These are phyloP conservation scores for Dioscorea dumetorum DNA, from an alignment of 106 monocot genomes.

Conservation along the genomic window DNA sequence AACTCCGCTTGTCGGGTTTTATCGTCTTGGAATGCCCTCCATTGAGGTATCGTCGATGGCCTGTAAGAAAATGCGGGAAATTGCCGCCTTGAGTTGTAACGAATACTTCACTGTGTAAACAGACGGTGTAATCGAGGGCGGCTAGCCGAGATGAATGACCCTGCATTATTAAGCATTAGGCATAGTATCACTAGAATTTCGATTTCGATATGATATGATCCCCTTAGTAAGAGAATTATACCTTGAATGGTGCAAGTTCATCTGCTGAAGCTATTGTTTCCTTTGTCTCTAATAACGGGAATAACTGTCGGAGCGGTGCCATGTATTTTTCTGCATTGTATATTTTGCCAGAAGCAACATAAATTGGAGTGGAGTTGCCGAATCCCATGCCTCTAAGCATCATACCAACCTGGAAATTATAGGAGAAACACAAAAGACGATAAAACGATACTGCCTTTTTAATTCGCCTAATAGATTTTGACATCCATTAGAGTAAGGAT, in stretches of 20 bases:
- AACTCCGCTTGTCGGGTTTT: slow-evolving; percentile 80
- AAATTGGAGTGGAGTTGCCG: slow-evolving; percentile 71
- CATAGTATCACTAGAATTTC: background rate
- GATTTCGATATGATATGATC: background rate
- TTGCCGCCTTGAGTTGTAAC: slow-evolving; percentile 96
- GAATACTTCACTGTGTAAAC: slow-evolving; percentile 84
- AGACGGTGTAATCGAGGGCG: slow-evolving; percentile 94
- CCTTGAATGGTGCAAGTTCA: slow-evolving; percentile 92
- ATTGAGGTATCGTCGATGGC: slow-evolving; percentile 75
- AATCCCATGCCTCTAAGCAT: slow-evolving; percentile 99
- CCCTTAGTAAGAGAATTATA: slow-evolving; percentile 9
- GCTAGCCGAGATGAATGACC: slow-evolving; percentile 86
- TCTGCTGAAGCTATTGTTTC: slow-evolving; percentile 69
- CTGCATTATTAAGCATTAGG: slow-evolving; percentile 20
- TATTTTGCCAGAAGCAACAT: slow-evolving; percentile 91
- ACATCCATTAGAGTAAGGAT: too few species aligned
- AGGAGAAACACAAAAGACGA: background rate
- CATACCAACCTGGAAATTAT: slow-evolving; percentile 75
- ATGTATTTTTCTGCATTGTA: slow-evolving; percentile 88
- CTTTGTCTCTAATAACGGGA: slow-evolving; percentile 87
- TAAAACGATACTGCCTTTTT: too few species aligned
- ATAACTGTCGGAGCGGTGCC: slow-evolving; percentile 84
- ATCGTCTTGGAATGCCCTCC: slow-evolving; percentile 87
- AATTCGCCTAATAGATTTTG: too few species aligned
- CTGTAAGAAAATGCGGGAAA: slow-evolving; percentile 95